Evolutionary conservation across 495 filamentous ascomycete genomes (phyloP), one percentile per base, ranked within the genome.

Genomic region (Echria macrotheca): DNA sequence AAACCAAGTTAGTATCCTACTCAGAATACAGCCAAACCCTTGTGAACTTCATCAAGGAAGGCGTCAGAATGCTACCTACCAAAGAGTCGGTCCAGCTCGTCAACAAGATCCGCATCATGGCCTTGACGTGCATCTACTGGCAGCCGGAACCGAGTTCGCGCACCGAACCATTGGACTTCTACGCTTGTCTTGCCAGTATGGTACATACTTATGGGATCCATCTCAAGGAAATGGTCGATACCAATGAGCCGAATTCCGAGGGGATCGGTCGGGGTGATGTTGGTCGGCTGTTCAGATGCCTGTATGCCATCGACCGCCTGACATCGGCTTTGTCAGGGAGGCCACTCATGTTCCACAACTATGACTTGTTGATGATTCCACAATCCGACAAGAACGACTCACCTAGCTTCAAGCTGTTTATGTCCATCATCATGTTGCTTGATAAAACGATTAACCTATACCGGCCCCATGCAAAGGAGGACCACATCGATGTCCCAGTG

Each of bases 371-470:
- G 17, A 64, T 71, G 21, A 49, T 44, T 2, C 57, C 57, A 2
- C 42, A 52, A 8, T 45, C 52, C 4, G 49, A 57, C 68, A 33
- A 54, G 6, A 57, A 54, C 12, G 70, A 76, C 33, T 25, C 60
- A 5, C 70, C 74, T 0, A 63, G 58, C 26, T 77, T 77, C 44
- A 66, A 71, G 12, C 53, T 77, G 1, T 72, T 76, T 45, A 61
- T 77, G 18, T 59, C 69, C 29, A 58, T 77, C 25, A 59, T 73
- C 8, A 66, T 74, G 11, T 58, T 84, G 11, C 71, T 88, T 3
- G 79, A 85, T 33, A 74, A 74, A 23, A 79, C 86, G 38, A 84
- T 87, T 54, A 75, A 73, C 11, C 74, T 85, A 43, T 89, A 89
- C 54, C 72, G 84, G 5, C 84, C 84, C 1, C 65, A 67, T 19